phyloP scores from a whole-genome alignment of 2,329 filamentous ascomycete species.

The Aureobasidium vineae region DNA sequence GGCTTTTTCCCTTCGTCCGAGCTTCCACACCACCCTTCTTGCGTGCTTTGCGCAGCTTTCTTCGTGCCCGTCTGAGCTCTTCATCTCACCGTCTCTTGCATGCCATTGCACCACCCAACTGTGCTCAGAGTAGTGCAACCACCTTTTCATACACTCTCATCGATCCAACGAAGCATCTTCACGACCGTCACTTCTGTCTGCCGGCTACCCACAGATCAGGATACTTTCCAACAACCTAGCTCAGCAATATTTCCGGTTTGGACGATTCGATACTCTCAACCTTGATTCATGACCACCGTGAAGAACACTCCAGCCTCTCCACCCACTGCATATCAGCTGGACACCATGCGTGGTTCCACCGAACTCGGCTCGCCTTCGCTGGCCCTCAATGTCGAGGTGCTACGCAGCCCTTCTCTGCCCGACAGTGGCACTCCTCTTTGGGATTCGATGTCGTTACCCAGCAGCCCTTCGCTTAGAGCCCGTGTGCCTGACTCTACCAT shows the following conservation, averaged over 20 bases:
- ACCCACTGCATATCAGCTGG: too few relatives aligned
- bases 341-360: not conserved
- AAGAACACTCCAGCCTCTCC: not conserved
- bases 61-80: not conserved
- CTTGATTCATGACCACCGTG: not conserved
- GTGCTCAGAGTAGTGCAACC: not conserved
- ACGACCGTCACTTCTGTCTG: not conserved
- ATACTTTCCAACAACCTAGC: not conserved
- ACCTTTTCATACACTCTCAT: not conserved
- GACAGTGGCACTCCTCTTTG: not conserved
- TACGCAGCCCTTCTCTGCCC: not conserved
- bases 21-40: not conserved
- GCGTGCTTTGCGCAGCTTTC: not conserved
- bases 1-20: not conserved
- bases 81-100: too few relatives aligned
- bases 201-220: not conserved
- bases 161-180: not conserved
- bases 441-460: not conserved
- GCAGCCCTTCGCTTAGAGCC: not conserved
- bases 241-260: too few relatives aligned
- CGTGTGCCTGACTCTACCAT: not conserved
- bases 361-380: not conserved
- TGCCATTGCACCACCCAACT: not conserved
- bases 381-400: not conserved
- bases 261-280: not conserved